Percentiles rank a stretch among this genome's conserved stretches.
Conservation (phyloP, 768 basidiomycete genomes). For the Cystoderma amianthinum region DNA sequence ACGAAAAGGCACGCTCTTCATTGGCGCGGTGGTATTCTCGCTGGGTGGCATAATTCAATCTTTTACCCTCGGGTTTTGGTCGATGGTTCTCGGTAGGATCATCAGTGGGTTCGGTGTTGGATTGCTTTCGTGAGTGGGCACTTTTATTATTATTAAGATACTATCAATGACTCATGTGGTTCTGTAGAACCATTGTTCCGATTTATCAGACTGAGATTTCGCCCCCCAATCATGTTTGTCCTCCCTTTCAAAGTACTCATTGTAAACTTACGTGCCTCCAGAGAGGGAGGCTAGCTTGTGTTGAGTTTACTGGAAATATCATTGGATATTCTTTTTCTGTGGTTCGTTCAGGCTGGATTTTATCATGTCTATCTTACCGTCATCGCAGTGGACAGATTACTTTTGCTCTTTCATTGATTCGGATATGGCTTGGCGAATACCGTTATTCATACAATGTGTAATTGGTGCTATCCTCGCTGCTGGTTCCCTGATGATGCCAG, state of each 20-base stretch:
- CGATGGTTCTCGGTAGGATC: constrained; percentile 80
- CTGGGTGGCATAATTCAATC: constrained; percentile 85
- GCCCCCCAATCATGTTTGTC: constrained; percentile 76
- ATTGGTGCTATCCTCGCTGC: constrained; percentile 71
- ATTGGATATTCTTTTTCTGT: constrained; percentile 81
- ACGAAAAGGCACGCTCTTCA: constrained; percentile 75
- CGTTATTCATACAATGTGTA: constrained; percentile 74
- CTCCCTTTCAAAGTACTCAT: not conserved
- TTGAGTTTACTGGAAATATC: constrained; percentile 88
- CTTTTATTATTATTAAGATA: not conserved
- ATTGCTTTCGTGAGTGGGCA: constrained; percentile 70
- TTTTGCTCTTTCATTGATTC: constrained; percentile 81
- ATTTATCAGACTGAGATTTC: constrained; percentile 96
- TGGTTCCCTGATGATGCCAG: constrained; percentile 79
- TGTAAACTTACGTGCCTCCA: constrained; percentile 16
- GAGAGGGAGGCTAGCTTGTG: constrained; percentile 83
- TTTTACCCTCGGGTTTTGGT: constrained; percentile 67
- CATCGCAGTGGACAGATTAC: constrained; percentile 77
- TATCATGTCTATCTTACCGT: not conserved
- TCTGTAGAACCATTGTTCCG: constrained; percentile 79
- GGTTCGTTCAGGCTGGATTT: constrained; percentile 34
- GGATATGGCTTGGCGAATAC: constrained; percentile 78
- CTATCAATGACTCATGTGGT: not conserved
- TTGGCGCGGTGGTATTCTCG: constrained; percentile 79
- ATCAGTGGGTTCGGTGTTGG: constrained; percentile 89